Percentiles rank a stretch among this genome's conserved stretches.
Evolutionary conservation across 2,329 filamentous ascomycete genomes (phyloP).

Genomic region (Ambrosiella beaveri): DNA sequence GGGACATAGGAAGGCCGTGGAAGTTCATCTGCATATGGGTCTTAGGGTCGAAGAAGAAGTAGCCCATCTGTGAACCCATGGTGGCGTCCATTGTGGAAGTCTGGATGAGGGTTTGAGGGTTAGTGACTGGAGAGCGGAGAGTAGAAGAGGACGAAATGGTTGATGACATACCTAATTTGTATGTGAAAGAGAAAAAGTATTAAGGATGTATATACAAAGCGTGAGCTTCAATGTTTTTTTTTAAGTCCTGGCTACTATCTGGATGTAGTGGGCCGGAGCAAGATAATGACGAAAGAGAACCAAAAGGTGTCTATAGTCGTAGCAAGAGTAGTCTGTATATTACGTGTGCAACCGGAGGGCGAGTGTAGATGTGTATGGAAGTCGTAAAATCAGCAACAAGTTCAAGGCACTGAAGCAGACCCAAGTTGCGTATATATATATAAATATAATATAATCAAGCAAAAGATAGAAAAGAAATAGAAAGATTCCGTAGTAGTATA

Average conservation of each 20-base stretch:
- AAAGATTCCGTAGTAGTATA: too few species aligned
- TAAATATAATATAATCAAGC: too few species aligned
- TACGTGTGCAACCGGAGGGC: neutral
- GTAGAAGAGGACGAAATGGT: neutral
- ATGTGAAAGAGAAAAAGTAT: neutral
- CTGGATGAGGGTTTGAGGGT: neutral
- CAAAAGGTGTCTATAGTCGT: neutral
- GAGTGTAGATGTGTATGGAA: neutral
- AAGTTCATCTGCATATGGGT: slow-evolving; percentile 33
- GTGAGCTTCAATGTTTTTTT: neutral
- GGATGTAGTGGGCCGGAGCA: neutral
- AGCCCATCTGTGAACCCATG: slow-evolving; percentile 44
- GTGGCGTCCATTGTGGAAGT: slow-evolving; percentile 46
- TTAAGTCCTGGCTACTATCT: neutral
- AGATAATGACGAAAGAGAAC: neutral
- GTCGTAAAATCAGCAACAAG: neutral
- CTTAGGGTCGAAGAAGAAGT: slow-evolving; percentile 63
- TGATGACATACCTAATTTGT: neutral
- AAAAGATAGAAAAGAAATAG: too few species aligned
- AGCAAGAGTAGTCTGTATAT: neutral
- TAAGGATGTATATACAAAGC: neutral
- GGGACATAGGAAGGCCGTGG: slow-evolving; percentile 48
- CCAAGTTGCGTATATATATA: neutral
- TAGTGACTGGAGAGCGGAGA: neutral
- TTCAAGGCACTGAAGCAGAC: neutral